Evolutionary conservation across 768 basidiomycete species (phyloP), one percentile per base, ranked within the genome.

Genomic region (Calocera viscosa): DNA sequence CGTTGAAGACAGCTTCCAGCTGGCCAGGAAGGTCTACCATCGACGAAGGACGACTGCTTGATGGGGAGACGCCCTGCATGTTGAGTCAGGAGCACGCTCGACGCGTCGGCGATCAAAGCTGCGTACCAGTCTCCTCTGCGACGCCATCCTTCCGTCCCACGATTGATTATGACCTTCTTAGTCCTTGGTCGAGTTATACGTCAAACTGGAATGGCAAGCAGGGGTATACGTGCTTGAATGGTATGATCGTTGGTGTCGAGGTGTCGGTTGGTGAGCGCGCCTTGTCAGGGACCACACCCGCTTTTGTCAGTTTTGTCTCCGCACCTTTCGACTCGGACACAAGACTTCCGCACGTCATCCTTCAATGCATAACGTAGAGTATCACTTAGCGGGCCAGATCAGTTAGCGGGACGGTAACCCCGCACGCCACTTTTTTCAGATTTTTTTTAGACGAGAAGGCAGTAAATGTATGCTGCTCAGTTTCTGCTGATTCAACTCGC

Each of bases 21-120:
- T 60, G 53, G 11, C 53, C 53, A 28, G 53, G 53, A 5, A 60
- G 53, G 19, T 60, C 53, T 19, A 60, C 53, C 53, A 60, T 60
- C 30, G 53, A 60, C 8, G 53, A 11, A 32, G 53, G 53, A 16
- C 53, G 53, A 30, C 53, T 60, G 53, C 16, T 12, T 28, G 53
- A 26, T 16, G 24, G 53, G 7, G 53, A 60, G 26, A 60, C 53
- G 53, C 14, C 53, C 53, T 60, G 30, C 19, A 60, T 32, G 14
- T 10, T 30, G 10, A 26, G 24, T 60, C 53, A 60, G 30, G 16
- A 8, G 43, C 43, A 26, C 26, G 14, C 22, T 7, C 53, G 53
- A 28, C 53, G 53, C 53, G 53, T 60, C 53, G 53, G 30, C 16
- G 26, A 60, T 60, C 53, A 28, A 22, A 28, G 30, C 53, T 2